phyloP scores from a whole-genome alignment of 2,329 filamentous ascomycete species.

The Aspergillus sp. region DNA sequence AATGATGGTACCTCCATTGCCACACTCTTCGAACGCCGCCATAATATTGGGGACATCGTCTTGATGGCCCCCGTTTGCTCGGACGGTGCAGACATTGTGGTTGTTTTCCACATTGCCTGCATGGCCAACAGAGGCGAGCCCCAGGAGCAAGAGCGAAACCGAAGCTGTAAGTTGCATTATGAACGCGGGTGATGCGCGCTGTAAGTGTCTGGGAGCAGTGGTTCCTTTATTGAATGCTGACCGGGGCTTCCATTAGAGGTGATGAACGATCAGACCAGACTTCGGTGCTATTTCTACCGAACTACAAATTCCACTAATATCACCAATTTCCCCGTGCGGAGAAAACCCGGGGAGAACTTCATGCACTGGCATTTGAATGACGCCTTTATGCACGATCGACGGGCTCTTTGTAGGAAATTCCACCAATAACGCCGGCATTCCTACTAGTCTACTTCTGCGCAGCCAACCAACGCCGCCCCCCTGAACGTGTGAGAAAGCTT shows the following conservation, averaged over 20 bases:
- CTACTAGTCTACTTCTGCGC: neutral
- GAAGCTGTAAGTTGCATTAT: neutral
- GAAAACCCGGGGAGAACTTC: neutral
- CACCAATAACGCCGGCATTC: conserved; percentile 17
- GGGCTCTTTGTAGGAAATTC: conserved; percentile 8
- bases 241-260: neutral
- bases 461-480: neutral
- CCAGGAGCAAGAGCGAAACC: neutral
- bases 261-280: neutral
- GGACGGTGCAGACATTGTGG: conserved; percentile 42
- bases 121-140: conserved; percentile 2
- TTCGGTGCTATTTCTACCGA: neutral
- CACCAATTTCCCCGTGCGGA: neutral
- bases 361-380: neutral
- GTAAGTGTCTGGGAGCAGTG: neutral
- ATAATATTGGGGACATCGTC: conserved; percentile 47
- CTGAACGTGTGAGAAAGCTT: conserved; percentile 1
- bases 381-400: conserved; percentile 4
- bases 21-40: conserved; percentile 43
- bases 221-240: neutral
- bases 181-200: neutral
- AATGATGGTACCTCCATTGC: conserved; percentile 47
- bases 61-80: conserved; percentile 38
- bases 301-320: neutral
- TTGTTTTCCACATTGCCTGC: conserved; percentile 9